Base-by-base conservation (phyloP, 768 basidiomycete species). In the Tylopilus rubrobrunneus region DNA sequence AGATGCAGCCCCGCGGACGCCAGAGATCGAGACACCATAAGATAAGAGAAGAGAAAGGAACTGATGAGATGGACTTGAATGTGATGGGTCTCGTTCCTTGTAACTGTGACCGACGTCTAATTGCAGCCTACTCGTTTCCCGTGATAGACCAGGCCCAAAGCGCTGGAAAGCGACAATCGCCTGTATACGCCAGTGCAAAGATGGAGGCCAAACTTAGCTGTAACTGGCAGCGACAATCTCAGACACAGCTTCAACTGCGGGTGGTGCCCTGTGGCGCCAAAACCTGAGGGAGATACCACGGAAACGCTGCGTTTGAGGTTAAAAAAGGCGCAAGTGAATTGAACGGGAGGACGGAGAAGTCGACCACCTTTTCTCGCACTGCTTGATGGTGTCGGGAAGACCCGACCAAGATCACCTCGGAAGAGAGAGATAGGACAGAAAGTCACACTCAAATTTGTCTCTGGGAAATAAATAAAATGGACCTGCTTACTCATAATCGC, bases 401-500 rank as follows among this genome's bases (percentile, higher is more conserved):
- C 27, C n/a, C 28, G 7, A 11, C 39, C 9, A n/a, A 36, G 19
- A 28, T 12, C 4, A 28, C 21, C 36, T 36, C 36, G n/a, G 42
- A 43, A 50, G 17, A 34, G 34, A 34, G 15, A 15, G 14, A 6
- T 15, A 34, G 10, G 21, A 33, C 9, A 12, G 2, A 28, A 2
- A 12, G n/a, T 39, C 39, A 5, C 39, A 19, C 39, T 39, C 6
- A 29, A 41, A 42, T 36, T 21, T 31, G 31, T 46, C 48, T 46
- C 44, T 45, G 33, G 7, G 45, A 47, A 33, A 43, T 11, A 28
- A 11, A 17, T 19, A 15, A 12, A 23, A 17, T 21, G 9, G 40
- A 21, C 10, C 14, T 3, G 60, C 47, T 65, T 56, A 58, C 42
- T 61, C 56, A 66, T 48, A 19, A 52, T 57, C 65, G 59, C 64